A percentile compares a stretch with the other conserved stretches of the same genome.
Evolutionary conservation across 192 early-diverging fungal species (phyloP).

Genomic region (Kickxella alabastrina): DNA sequence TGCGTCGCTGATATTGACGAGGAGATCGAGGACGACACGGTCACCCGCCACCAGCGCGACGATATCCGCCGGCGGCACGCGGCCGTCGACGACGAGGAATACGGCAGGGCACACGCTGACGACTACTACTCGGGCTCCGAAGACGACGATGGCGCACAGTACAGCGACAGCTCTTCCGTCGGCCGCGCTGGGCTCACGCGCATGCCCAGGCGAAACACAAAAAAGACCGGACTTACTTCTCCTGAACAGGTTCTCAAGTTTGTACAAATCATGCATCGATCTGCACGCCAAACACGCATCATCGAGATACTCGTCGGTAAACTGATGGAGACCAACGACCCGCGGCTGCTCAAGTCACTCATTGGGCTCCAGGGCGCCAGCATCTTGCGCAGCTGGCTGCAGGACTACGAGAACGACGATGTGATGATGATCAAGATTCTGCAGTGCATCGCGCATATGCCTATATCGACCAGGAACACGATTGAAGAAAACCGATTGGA

Average conservation of each 20-base stretch:
- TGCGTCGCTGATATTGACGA: constrained; percentile 58
- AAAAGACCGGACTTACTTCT: constrained; percentile 56
- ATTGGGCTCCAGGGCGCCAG: constrained; percentile 36
- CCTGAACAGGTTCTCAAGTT: constrained; percentile 71
- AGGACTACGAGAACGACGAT: constrained; percentile 58
- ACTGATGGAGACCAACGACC: constrained; percentile 55
- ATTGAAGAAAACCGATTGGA: constrained; percentile 76
- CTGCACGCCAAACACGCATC: constrained; percentile 52
- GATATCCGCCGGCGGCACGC: constrained; percentile 54
- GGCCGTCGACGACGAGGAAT: constrained; percentile 50
- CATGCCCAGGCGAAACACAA: constrained; percentile 26
- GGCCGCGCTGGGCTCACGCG: constrained; percentile 24
- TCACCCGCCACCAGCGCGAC: constrained; percentile 53
- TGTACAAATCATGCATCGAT: constrained; percentile 70
- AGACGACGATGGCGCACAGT: constrained; percentile 11
- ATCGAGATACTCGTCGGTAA: constrained; percentile 60
- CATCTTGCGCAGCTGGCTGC: constrained; percentile 53
- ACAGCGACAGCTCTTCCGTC: constrained; percentile 4
- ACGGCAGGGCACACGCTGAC: constrained; percentile 42
- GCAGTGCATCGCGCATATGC: constrained; percentile 68
- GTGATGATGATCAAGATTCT: constrained; percentile 62
- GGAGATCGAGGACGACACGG: constrained; percentile 54
- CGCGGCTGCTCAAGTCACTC: constrained; percentile 68
- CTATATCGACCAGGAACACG: constrained; percentile 73
- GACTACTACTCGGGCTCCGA: constrained; percentile 19